Base-by-base conservation (phyloP, 108 stramenopile species). In the Epipyxis sp. region DNA sequence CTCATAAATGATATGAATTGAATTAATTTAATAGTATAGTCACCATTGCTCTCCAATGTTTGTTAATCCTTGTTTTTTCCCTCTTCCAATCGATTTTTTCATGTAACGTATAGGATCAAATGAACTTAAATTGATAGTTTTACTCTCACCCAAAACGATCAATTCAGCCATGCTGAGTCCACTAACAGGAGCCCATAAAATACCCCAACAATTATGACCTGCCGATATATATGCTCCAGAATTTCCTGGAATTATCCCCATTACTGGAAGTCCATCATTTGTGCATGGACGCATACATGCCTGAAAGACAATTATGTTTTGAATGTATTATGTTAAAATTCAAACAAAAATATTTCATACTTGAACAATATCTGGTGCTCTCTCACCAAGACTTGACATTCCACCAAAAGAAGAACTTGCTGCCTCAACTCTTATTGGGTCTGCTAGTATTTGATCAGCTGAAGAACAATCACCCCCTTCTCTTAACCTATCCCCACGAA, bases 151-250 rank as follows among this genome's bases (percentile, higher is more conserved):
- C 20, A 20, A 13, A 20, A 50, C 46, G 41, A 96, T 77, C 39
- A 98, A 81, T 79, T 98, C 95, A 0, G 94, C 71, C 84, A 96
- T 93, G 25, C 85, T 86, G 76, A 86, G 80, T 0, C 97, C 97
- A 57, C 89, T 90, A 40, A 91, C 93, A 0, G 95, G 97, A 3
- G 94, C 94, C 95, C 95, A 96, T 0, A 94, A 90, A 59, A 97
- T 97, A 1, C 94, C 94, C 97, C 97, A 98, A 80, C 95, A 96
- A 78, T 98, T 98, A 79, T 95, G 95, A 29, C 93, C 97, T 1
- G 93, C 91, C 86, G 92, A 92, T 44, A 96, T 90, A 82, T 89
- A 94, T 1, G 92, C 94, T 13, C 92, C 91, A 34, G 45, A 59
- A 61, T 82, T 90, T 27, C 91, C 93, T 0, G 94, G 92, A 0